phyloP scores from a whole-genome alignment of 2,329 filamentous ascomycete genomes.

The Whalleya microplaca region DNA sequence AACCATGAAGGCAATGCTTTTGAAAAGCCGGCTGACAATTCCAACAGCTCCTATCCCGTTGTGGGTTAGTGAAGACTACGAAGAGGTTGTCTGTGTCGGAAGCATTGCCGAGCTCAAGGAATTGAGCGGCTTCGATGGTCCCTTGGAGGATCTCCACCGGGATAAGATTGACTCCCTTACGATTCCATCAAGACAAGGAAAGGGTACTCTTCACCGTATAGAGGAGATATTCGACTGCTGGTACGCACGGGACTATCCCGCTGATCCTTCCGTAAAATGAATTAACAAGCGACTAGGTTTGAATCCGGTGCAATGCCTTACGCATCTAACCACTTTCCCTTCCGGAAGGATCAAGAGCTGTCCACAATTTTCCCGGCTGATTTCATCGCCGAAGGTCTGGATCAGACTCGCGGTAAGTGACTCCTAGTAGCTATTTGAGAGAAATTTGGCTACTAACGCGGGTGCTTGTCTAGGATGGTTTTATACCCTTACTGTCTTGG shows the following conservation, averaged over 20 bases:
- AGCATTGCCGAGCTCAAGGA: slow-evolving; percentile 83
- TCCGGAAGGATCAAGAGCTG: slow-evolving; percentile 79
- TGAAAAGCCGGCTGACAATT: background rate
- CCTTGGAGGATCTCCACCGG: slow-evolving; percentile 84
- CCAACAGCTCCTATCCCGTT: slow-evolving; percentile 71
- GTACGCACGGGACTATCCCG: slow-evolving; percentile 37
- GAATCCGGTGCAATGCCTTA: slow-evolving; percentile 97
- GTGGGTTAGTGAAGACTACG: slow-evolving; percentile 88
- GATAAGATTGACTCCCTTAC: slow-evolving; percentile 94
- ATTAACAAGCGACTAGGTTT: slow-evolving; percentile 49
- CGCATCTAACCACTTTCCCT: slow-evolving; percentile 87
- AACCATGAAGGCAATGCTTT: background rate
- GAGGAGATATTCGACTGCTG: slow-evolving; percentile 96
- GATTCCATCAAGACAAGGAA: slow-evolving; percentile 87
- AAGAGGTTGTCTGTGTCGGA: slow-evolving; percentile 84
- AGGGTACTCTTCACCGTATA: slow-evolving; percentile 77
- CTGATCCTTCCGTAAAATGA: background rate
- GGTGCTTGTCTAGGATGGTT: slow-evolving; percentile 75
- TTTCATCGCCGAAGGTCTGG: slow-evolving; percentile 91
- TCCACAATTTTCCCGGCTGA: slow-evolving; percentile 84
- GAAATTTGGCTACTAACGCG: slow-evolving; percentile 2
- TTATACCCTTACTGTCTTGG: slow-evolving; percentile 87
- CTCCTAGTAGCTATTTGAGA: background rate
- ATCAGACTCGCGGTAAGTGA: slow-evolving; percentile 67
- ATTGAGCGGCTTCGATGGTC: slow-evolving; percentile 83